Base-by-base conservation (phyloP, 371 early-diverging fungal species). In the Zopfochytrium polystomum region DNA sequence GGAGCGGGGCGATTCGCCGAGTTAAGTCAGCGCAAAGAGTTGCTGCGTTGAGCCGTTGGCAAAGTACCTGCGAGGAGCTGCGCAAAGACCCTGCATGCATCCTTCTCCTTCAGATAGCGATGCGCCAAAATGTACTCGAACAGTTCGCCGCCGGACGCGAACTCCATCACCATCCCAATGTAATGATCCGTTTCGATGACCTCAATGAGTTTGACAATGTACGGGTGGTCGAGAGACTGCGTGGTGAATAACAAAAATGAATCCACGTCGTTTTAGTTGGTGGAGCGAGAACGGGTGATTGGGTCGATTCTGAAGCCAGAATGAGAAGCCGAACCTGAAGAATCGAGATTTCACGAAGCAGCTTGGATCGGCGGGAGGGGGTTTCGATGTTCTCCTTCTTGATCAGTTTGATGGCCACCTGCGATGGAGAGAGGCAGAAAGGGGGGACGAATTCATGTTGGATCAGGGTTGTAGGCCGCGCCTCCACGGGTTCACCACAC, bases 61-160 rank as follows among this genome's bases (percentile, higher is more conserved):
- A 83, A 96, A 95, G 54, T 92, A 35, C 82, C 85, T 25, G 68
- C 32, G 46, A 99, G 84, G 48, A 99, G 82, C 74, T 99, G 99
- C n/a, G 92, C 89, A 84, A 97, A 96, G 57, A 95, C 73, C 32
- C 90, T 78, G 55, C 89, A 83, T 2, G 96, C 96, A 60, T 96
- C 97, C 60, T 77, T 77, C 69, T 96, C 96, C 68, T 88, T 90
- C 49, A 97, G 81, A 58, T 91, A 92, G n/a, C 90, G 86, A 71
- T 91, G 92, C 3, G 93, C 93, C 51, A 96, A 80, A 51, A 97
- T 95, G 70, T 95, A 90, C 74, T 96, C 97, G 72, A 97, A 97
- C 52, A 97, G 76, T 72, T 97, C 98, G 52, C 96, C 96, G 29
- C 75, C 74, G 55, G 93, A 91, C 25, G 94, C 96, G 68, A 90